A percentile compares a stretch with the other conserved stretches of the same genome.
Conservation (phyloP, 208 protist species). For the Leishmania lainsoni region DNA sequence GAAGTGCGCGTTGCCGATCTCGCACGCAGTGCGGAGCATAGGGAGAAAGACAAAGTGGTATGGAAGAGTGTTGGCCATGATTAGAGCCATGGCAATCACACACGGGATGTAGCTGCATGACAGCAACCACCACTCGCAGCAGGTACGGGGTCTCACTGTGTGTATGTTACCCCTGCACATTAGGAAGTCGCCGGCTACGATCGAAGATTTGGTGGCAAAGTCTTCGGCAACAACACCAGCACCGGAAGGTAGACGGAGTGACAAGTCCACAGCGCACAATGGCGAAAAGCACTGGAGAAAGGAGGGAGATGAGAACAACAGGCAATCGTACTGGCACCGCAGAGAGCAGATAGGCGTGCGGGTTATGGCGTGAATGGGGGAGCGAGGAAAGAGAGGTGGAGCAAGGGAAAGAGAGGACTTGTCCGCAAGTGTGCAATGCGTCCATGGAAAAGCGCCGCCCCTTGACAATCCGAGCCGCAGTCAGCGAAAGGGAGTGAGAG, state of each 20-base stretch:
- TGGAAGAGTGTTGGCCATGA: slow-evolving; percentile 49
- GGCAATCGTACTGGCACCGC: not conserved
- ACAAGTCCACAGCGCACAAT: not conserved
- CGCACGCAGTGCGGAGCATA: slow-evolving; percentile 33
- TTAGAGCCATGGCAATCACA: slow-evolving; percentile 48
- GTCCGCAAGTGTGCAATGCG: too few species aligned
- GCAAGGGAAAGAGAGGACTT: not conserved
- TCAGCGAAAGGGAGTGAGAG: not conserved
- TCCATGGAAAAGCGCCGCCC: not conserved
- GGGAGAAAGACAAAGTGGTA: slow-evolving; percentile 55
- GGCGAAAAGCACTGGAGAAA: not conserved
- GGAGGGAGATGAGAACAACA: not conserved
- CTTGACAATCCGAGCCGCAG: not conserved
- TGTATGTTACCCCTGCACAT: slow-evolving; percentile 48
- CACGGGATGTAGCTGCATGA: slow-evolving; percentile 42
- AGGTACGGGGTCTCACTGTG: slow-evolving; percentile 25
- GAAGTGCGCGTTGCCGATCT: slow-evolving; percentile 35
- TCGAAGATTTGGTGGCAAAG: not conserved
- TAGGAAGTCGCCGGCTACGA: not conserved
- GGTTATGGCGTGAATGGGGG: not conserved
- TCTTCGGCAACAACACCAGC: not conserved
- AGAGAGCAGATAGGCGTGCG: not conserved
- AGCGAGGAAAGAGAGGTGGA: not conserved
- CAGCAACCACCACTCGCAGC: slow-evolving; percentile 32
- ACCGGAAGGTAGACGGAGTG: not conserved